Base-by-base conservation (phyloP, 176 grass and related monocot species). In the Hsuehochloa calcarea region DNA sequence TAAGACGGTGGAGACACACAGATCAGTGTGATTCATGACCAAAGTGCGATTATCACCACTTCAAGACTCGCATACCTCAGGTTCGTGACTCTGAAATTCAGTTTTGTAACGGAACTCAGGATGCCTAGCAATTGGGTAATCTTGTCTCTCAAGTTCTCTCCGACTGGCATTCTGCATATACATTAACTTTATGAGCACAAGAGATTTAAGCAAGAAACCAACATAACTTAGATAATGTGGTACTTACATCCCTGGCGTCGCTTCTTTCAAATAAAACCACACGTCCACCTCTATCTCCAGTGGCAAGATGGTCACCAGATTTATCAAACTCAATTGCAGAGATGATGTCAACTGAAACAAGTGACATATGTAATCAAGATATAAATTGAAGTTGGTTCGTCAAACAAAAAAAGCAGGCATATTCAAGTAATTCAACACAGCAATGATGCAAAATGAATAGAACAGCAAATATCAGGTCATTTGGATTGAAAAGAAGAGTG, bases 291-390 rank as follows among this genome's bases (percentile, higher is more conserved):
- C 90, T 88, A 89, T 94, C 92, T 80, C 92, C 92, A 72, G 90
- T 94, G 23, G 92, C 92, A 82, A 94, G 92, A 94, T 94, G 90
- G 54, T 86, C 85, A 51, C 92, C 92, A n/a, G 87, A 87, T 92
- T 94, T 94, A 79, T 94, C 88, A 88, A 92, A 94, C 80, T 94
- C 92, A 66, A 94, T 94, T 80, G 92, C 81, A 39, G 92, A 92
- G 65, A 94, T 94, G 71, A 94, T 92, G 63, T 94, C 92, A 79
- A 92, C 92, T 94, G 85, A 82, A 87, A 79, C 58, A 91, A 86
- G 55, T 59, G 81, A 85, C 75, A 75, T 49, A 72, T 8, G 27
- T 78, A 38, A 68, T 73, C 39, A 78, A 87, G 11, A 72, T 56
- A 23, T 20, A 71, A 44, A 87, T 27, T 46, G 27, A 69, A 78